These are phyloP conservation scores for Termitomyces sp. DNA, from an alignment of 768 basidiomycete genomes.

Conservation along the genomic window DNA sequence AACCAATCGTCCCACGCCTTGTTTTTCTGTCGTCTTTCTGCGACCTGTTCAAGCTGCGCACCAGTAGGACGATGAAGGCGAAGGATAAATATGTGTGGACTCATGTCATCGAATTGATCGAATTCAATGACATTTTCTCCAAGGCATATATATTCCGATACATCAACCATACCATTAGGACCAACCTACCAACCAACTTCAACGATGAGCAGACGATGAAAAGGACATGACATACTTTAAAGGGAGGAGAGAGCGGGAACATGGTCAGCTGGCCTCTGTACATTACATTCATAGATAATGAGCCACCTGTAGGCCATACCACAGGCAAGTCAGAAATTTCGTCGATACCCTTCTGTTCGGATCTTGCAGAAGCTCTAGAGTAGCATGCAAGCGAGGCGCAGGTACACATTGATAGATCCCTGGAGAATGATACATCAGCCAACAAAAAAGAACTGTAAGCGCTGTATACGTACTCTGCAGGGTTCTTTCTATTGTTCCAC, in stretches of 20 bases:
- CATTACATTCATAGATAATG: conserved; percentile 33
- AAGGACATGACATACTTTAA: conserved; percentile 28
- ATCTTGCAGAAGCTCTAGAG: conserved; percentile 22
- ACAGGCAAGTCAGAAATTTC: conserved; percentile 28
- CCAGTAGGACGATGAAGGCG: conserved; percentile 50
- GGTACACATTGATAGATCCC: conserved; percentile 33
- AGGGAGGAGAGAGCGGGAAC: conserved; percentile 43
- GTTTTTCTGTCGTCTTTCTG: conserved; percentile 29
- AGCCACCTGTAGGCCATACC: conserved; percentile 43
- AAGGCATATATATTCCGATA: conserved; percentile 40
- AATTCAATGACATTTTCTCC: conserved; percentile 47
- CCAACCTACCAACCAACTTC: conserved; percentile 33
- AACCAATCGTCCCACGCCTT: conserved; percentile 43
- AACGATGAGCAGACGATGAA: neutral
- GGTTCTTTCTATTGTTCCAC: conserved; percentile 39
- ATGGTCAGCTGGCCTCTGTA: conserved; percentile 26
- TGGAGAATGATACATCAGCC: conserved; percentile 13
- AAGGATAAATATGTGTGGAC: conserved; percentile 44
- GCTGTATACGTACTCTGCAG: conserved; percentile 29
- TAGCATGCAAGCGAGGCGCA: conserved; percentile 51
- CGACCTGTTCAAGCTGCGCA: conserved; percentile 39
- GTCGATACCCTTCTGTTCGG: conserved; percentile 17
- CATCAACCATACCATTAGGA: conserved; percentile 48
- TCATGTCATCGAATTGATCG: conserved; percentile 41
- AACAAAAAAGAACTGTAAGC: conserved; percentile 2